A percentile compares a stretch with the other conserved stretches of the same genome.
These are phyloP conservation scores for Volvox africanus DNA, from an alignment of 139 green algal species.

Conservation along the genomic window DNA sequence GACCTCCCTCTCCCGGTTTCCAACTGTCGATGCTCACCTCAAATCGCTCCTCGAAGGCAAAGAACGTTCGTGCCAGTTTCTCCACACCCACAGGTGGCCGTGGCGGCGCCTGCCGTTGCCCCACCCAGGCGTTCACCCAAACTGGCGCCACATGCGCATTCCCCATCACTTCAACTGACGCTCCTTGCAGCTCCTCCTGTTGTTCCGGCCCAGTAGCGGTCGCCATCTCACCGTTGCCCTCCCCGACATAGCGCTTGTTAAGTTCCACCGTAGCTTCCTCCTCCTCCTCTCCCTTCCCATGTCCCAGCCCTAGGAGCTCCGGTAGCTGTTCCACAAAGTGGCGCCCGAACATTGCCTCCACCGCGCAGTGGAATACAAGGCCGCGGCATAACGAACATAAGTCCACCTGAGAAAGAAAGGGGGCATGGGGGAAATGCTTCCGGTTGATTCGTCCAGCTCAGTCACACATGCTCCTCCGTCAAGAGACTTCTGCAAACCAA, in stretches of 20 bases:
- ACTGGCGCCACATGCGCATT: background rate
- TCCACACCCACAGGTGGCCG: background rate
- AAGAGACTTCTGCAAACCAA: too few species aligned
- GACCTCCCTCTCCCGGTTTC: background rate
- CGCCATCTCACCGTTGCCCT: background rate
- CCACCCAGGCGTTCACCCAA: background rate
- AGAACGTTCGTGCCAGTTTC: constrained; percentile 47
- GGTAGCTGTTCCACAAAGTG: background rate
- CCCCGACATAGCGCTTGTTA: background rate
- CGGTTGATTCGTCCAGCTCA: too few species aligned
- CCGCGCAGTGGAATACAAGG: constrained; percentile 69
- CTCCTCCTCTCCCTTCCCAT: constrained; percentile 5
- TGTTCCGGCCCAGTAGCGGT: too few species aligned
- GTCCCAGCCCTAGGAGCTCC: background rate
- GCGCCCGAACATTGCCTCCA: constrained; percentile 68
- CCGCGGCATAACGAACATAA: constrained; percentile 57
- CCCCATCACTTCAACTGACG: background rate
- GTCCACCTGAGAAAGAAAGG: constrained; percentile 68
- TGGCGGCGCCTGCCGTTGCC: background rate
- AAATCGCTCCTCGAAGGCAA: constrained; percentile 77
- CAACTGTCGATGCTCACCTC: constrained; percentile 56
- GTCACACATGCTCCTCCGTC: too few species aligned
- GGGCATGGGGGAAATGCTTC: too few species aligned
- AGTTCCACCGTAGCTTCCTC: background rate
- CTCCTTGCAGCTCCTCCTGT: background rate